phyloP scores from a whole-genome alignment of 331 rosid species.

The Quercus tomentella region DNA sequence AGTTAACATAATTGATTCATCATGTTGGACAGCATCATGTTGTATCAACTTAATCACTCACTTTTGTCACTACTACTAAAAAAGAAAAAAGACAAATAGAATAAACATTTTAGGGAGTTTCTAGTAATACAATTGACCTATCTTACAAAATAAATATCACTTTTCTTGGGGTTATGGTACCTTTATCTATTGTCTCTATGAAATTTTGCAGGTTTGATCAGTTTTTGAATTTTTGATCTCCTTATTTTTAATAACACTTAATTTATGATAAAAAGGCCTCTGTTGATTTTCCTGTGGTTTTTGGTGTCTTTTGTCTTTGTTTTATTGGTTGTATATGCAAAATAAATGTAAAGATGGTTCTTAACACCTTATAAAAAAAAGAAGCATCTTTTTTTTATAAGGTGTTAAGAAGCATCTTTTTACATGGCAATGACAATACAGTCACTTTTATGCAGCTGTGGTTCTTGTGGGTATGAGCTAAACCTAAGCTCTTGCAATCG shows the following conservation, averaged over 20 bases:
- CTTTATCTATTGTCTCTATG: background rate
- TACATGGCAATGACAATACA: background rate
- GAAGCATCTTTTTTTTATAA: background rate
- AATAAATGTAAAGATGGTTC: background rate
- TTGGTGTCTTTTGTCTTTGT: background rate
- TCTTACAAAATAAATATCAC: background rate
- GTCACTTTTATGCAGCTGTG: constrained; percentile 59
- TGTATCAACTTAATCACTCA: no score
- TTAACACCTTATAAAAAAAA: background rate
- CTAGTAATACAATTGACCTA: background rate
- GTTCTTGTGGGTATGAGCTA: constrained; percentile 75
- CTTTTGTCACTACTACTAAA: no score
- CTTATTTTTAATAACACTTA: background rate
- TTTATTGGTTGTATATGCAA: background rate
- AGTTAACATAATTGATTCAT: no score
- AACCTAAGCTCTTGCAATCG: constrained; percentile 68
- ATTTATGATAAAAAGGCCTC: background rate
- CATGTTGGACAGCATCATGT: no score
- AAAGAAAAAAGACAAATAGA: background rate
- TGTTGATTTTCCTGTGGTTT: background rate
- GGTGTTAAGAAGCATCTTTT: background rate
- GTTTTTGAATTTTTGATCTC: background rate
- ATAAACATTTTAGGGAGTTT: background rate
- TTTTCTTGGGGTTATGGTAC: background rate
- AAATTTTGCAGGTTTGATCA: background rate